phyloP scores from a whole-genome alignment of 352 stramenopile genomes.

The Phytophthora hibernalis region DNA sequence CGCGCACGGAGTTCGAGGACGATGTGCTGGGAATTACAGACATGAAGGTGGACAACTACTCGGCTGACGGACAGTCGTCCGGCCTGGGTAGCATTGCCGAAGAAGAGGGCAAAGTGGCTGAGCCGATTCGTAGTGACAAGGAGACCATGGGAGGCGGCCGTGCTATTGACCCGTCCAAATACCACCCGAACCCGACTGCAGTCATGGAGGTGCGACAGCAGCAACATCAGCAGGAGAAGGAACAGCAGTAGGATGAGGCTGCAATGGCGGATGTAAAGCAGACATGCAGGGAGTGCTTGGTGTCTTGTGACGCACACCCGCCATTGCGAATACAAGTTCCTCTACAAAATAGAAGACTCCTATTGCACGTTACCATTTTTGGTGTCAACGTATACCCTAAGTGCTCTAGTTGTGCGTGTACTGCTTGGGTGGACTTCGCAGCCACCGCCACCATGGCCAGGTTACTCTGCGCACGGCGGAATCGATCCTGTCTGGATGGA shows the following conservation, averaged over 20 bases:
- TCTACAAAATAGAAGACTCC: slow-evolving; percentile 33
- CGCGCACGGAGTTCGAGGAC: slow-evolving; percentile 90
- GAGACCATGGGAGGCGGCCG: slow-evolving; percentile 64
- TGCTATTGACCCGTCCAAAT: slow-evolving; percentile 60
- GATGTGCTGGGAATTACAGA: slow-evolving; percentile 93
- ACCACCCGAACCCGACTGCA: slow-evolving; percentile 68
- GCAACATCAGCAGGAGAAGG: slow-evolving; percentile 35
- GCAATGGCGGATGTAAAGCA: slow-evolving; percentile 29
- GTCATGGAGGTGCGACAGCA: slow-evolving; percentile 67
- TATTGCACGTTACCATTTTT: slow-evolving; percentile 10
- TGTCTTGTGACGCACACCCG: slow-evolving; percentile 21
- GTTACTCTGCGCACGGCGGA: slow-evolving; percentile 66
- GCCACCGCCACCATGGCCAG: slow-evolving; percentile 66
- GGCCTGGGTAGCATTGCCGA: slow-evolving; percentile 44
- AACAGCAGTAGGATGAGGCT: slow-evolving; percentile 44
- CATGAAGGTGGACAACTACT: slow-evolving; percentile 92
- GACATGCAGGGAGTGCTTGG: slow-evolving; percentile 14
- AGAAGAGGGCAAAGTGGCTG: slow-evolving; percentile 39
- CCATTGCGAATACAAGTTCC: slow-evolving; percentile 37
- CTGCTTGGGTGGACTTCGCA: slow-evolving; percentile 32
- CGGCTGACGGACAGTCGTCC: slow-evolving; percentile 23
- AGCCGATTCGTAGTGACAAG: slow-evolving; percentile 65
- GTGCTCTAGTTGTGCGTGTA: slow-evolving; percentile 23
- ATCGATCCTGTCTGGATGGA: slow-evolving; percentile 18
- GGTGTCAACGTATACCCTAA: slow-evolving; percentile 20